phyloP scores from a whole-genome alignment of 1,139 yeast genomes.

The Blastobotrys indianensis region DNA sequence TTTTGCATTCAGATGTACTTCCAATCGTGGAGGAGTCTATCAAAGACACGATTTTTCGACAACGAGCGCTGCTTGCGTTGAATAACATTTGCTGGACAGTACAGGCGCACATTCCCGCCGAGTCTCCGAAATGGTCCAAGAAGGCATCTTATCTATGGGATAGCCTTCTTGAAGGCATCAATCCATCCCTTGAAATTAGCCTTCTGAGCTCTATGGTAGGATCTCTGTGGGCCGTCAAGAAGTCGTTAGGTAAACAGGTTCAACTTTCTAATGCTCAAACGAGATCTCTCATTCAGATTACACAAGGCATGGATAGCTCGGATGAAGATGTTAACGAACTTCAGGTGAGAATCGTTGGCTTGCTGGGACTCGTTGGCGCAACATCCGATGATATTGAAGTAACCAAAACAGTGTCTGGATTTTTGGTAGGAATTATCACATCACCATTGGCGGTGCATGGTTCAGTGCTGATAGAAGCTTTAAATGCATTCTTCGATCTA shows the following conservation, averaged over 20 bases:
- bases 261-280: constrained; percentile 22
- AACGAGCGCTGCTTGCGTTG: constrained; percentile 57
- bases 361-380: constrained; percentile 52
- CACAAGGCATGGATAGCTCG: constrained; percentile 4
- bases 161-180: constrained; percentile 18
- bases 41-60: constrained; percentile 26
- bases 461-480: constrained; percentile 49
- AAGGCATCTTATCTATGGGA: constrained; percentile 30
- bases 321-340: constrained; percentile 25
- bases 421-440: constrained; percentile 22
- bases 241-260: constrained; percentile 39
- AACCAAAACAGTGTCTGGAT: constrained; percentile 32
- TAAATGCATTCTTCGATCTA: constrained; percentile 66
- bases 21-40: constrained; percentile 20
- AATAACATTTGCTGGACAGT: constrained; percentile 48
- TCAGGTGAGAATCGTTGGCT: constrained; percentile 36
- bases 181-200: constrained; percentile 32
- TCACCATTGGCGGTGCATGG: constrained; percentile 34
- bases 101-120: constrained; percentile 17
- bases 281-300: constrained; percentile 12
- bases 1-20: constrained; percentile 18
- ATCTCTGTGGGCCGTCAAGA: constrained; percentile 55
- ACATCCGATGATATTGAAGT: constrained; percentile 39
- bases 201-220: constrained; percentile 48
- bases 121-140: constrained; percentile 23